Conservation (phyloP, 208 protist species). For the Leishmania tarentolae region DNA sequence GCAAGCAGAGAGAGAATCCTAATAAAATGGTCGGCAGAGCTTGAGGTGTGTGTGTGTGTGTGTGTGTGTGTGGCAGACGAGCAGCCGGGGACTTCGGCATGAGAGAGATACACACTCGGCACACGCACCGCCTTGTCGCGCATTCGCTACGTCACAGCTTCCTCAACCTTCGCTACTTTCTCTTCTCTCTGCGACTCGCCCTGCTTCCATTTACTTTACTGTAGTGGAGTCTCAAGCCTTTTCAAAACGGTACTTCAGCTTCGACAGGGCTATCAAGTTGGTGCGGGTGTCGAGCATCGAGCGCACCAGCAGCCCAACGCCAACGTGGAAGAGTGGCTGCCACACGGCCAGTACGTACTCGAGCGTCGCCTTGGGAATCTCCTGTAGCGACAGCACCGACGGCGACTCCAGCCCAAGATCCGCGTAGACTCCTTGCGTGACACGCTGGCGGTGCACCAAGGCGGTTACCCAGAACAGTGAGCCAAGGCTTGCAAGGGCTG, state of each 20-base stretch:
- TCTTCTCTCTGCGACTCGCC: background rate
- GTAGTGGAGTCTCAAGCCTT: constrained; percentile 36
- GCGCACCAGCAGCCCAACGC: constrained; percentile 37
- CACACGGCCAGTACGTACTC: constrained; percentile 65
- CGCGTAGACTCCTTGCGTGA: constrained; percentile 13
- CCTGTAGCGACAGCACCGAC: constrained; percentile 13
- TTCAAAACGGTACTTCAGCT: constrained; percentile 70
- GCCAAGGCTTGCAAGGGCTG: constrained; percentile 2
- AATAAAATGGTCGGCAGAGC: background rate
- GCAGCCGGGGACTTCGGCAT: background rate
- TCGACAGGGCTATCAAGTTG: constrained; percentile 51
- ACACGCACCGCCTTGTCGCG: background rate
- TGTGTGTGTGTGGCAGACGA: background rate
- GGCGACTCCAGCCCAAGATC: constrained; percentile 9
- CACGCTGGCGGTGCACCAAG: constrained; percentile 15
- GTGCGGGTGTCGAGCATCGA: constrained; percentile 51
- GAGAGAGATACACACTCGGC: background rate
- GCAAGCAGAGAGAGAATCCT: too few species aligned
- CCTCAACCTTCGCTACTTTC: background rate
- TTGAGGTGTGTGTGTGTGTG: background rate
- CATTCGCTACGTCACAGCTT: background rate
- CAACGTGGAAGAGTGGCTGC: constrained; percentile 75
- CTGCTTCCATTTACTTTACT: background rate
- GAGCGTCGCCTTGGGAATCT: constrained; percentile 23
- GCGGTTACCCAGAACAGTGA: constrained; percentile 18